Evolutionary conservation across 75 land plant genomes (phyloP).

Genomic region (Isoetes taiwanensis): DNA sequence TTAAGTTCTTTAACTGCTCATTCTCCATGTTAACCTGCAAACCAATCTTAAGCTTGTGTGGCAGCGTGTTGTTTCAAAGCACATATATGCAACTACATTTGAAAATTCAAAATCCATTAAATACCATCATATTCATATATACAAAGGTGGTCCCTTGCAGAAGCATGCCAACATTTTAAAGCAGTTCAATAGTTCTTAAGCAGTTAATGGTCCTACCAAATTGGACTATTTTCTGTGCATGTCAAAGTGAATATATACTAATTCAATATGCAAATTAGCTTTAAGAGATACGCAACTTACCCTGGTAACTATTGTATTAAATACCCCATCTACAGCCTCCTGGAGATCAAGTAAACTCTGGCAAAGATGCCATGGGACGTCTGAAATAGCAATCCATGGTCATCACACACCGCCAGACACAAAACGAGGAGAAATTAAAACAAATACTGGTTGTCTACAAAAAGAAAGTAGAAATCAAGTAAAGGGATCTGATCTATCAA

Average conservation of each 20-base stretch:
- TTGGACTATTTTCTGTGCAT: not conserved
- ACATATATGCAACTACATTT: no score
- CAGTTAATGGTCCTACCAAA: not conserved
- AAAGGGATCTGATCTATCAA: no score
- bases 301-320: conserved; percentile 16
- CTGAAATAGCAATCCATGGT: no score
- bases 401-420: no score
- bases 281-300: no score
- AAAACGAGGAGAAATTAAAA: no score
- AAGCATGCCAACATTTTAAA: not conserved
- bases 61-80: no score
- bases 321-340: conserved; percentile 20
- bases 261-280: not conserved
- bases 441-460: no score
- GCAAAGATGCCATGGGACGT: conserved; percentile 20
- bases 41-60: not conserved
- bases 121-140: no score
- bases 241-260: not conserved
- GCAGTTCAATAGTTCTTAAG: not conserved
- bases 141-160: not conserved
- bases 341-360: conserved; percentile 16
- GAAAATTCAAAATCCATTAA: no score
- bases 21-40: not conserved
- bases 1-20: not conserved
- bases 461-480: no score